phyloP scores from a whole-genome alignment of 108 stramenopile genomes.

The Aurantiochytrium sp. region DNA sequence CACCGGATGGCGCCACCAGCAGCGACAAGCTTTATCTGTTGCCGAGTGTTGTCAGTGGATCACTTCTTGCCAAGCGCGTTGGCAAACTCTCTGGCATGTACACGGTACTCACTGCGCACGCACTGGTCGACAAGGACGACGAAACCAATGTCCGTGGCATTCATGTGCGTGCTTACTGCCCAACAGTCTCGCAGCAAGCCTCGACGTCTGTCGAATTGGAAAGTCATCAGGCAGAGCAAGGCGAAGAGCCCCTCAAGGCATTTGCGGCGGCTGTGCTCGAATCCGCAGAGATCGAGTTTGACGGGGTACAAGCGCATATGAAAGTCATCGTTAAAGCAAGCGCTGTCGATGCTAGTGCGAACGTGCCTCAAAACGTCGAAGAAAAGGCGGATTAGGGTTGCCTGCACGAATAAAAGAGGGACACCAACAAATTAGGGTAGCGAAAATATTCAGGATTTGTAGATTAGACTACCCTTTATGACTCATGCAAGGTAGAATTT shows the following conservation, averaged over 20 bases:
- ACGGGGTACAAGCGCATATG: neutral
- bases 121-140: neutral
- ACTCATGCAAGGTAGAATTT: too few relatives aligned
- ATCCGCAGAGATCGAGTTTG: neutral
- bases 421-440: too few relatives aligned
- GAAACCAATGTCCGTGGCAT: neutral
- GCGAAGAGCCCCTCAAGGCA: neutral
- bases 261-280: neutral
- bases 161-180: conserved; percentile 9
- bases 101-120: neutral
- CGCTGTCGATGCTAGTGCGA: too few relatives aligned
- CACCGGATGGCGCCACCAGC: neutral
- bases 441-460: too few relatives aligned
- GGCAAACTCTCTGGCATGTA: neutral
- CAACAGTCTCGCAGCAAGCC: neutral
- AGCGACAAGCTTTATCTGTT: neutral
- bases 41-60: neutral
- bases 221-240: neutral
- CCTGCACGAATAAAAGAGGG: too few relatives aligned
- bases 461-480: too few relatives aligned
- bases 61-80: neutral
- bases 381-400: too few relatives aligned
- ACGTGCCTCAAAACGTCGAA: too few relatives aligned
- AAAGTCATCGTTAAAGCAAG: neutral
- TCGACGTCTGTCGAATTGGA: neutral